Base-by-base conservation (phyloP, 208 protist genomes). In the Leishmania major region DNA sequence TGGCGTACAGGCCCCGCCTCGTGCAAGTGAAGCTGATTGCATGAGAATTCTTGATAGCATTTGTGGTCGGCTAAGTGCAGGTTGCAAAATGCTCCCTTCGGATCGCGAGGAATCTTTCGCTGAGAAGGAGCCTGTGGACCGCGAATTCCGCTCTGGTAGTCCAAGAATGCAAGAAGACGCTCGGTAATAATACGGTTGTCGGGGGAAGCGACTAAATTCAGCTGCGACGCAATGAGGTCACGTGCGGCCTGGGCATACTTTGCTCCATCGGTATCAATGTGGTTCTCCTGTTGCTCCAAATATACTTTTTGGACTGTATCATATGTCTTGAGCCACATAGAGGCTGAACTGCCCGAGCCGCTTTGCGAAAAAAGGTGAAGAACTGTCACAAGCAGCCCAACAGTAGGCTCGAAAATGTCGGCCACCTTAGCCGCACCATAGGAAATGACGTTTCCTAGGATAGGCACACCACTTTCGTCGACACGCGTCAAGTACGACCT, bases 41-140 rank as follows among this genome's bases (percentile, higher is more conserved):
- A 97, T 11, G 91, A 88, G 78, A 97, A 97, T 71, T 97, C 92
- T 78, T 97, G 94, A 77, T 93, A 96, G 82, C 94, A 97, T 71
- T 92, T 94, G 85, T 97, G 94, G 75, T 97, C 94, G 3, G 92
- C 88, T 81, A 97, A 83, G 82, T 97, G 94, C 43, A 97, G 89
- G 69, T 97, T 97, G 81, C 94, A 97, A 79, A 97, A 97, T 13
- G 94, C 92, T 40, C 94, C 94, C 77, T 97, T 97, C 1, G 94
- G 94, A 17, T 97, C 94, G 22, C 91, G 86, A 25, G 91, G 89
- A 37, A 96, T 88, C 53, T 95, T 97, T n/a, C 94, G 88, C 79
- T 95, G 92, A 22, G 94, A 97, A 22, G 94, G 94, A 1, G 90
- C 87, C 70, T 97, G 94, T 22, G 90, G 64, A 2, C 94, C 94